phyloP scores from a whole-genome alignment of 441 rosid species.

The Cnidoscolus chayamansa region DNA sequence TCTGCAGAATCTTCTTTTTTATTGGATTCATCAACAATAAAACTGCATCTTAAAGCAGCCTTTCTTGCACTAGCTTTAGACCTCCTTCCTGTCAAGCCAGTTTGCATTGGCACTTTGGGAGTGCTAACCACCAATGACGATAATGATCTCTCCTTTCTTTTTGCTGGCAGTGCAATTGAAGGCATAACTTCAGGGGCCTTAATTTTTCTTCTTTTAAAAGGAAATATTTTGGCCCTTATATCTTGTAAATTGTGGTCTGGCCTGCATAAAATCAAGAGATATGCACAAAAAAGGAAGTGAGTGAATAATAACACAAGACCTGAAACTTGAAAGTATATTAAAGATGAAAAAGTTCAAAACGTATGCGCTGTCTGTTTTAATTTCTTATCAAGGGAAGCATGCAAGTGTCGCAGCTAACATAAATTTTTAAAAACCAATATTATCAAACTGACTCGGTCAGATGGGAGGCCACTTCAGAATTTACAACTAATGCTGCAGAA shows the following conservation, averaged over 20 bases:
- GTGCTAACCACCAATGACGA: conserved; percentile 60
- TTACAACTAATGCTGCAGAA: not conserved
- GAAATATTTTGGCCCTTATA: conserved; percentile 63
- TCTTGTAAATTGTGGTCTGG: conserved; percentile 75
- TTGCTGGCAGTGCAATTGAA: conserved; percentile 45
- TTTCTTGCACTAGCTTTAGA: conserved; percentile 49
- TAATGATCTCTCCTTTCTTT: conserved; percentile 67
- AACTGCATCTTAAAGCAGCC: conserved; percentile 37
- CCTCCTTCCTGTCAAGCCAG: conserved; percentile 56
- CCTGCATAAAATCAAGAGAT: conserved; percentile 38
- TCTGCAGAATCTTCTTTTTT: conserved; percentile 48
- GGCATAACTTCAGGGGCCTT: conserved; percentile 49
- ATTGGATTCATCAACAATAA: conserved; percentile 33
- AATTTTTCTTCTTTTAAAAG: conserved; percentile 53
- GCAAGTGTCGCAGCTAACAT: not conserved
- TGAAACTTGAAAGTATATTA: not conserved
- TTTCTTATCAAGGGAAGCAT: not conserved
- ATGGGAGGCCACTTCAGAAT: conserved; percentile 1
- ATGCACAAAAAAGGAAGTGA: not conserved
- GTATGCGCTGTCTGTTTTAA: not conserved
- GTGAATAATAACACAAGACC: conserved; percentile 1
- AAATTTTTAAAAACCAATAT: conserved; percentile 7
- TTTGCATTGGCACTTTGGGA: conserved; percentile 54
- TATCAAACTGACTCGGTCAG: conserved; percentile 11
- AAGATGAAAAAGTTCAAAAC: not conserved